These are phyloP conservation scores for Pachysolen tannophilus DNA, from an alignment of 805 yeast species.

Conservation along the genomic window DNA sequence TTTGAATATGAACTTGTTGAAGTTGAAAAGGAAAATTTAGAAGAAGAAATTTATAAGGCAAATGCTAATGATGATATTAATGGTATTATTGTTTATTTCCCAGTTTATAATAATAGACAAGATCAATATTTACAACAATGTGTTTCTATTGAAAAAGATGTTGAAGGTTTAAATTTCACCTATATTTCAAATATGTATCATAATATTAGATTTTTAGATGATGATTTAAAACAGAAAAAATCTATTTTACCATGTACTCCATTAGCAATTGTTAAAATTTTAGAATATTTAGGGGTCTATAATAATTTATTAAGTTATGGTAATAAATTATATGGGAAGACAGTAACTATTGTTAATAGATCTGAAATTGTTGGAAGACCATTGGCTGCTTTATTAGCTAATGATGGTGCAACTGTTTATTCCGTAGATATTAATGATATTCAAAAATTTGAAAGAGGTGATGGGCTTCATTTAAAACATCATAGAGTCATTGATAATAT, in stretches of 20 bases:
- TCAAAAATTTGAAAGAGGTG: conserved; percentile 92
- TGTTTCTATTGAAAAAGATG: conserved; percentile 86
- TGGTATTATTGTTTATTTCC: conserved; percentile 96
- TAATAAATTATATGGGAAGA: conserved; percentile 88
- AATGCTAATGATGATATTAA: conserved; percentile 68
- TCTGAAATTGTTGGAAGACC: conserved; percentile 98
- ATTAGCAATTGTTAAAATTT: conserved; percentile 84
- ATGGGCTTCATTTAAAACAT: conserved; percentile 70
- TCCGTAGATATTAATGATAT: conserved; percentile 84
- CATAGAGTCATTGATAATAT: conserved; percentile 67
- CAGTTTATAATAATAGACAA: conserved; percentile 91
- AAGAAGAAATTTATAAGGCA: conserved; percentile 75
- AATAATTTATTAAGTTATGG: conserved; percentile 79
- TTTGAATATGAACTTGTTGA: conserved; percentile 73
- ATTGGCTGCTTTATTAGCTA: conserved; percentile 88
- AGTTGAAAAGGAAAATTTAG: conserved; percentile 73
- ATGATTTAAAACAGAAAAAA: conserved; percentile 53
- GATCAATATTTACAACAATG: conserved; percentile 95
- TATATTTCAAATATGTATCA: conserved; percentile 94
- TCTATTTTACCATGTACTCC: conserved; percentile 96
- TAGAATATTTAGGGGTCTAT: conserved; percentile 86
- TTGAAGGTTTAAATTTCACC: conserved; percentile 87
- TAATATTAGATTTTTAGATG: conserved; percentile 78
- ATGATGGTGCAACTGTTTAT: conserved; percentile 95
- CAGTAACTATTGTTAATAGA: conserved; percentile 82